Evolutionary conservation across 371 early-diverging fungal genomes (phyloP).

Genomic region (Mucor indicus): DNA sequence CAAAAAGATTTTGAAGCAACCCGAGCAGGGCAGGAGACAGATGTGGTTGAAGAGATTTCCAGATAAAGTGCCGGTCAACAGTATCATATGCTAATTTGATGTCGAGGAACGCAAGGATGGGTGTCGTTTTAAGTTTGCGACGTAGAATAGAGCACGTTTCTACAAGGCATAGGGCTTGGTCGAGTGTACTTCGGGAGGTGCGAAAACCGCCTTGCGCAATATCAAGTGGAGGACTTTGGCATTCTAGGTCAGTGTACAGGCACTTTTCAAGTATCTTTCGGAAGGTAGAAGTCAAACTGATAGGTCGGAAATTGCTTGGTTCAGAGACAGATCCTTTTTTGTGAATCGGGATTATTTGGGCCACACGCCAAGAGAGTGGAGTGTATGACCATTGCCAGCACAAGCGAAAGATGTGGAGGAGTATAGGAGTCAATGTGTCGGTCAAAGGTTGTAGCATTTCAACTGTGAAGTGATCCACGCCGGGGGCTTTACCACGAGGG

Average conservation of each 20-base stretch:
- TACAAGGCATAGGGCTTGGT: constrained; percentile 9
- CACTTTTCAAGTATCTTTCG: constrained; percentile 1
- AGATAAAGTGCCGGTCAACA: constrained; percentile 10
- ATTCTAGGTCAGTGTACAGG: not conserved
- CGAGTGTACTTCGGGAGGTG: not conserved
- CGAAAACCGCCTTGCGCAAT: constrained; percentile 23
- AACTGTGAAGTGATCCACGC: constrained; percentile 14
- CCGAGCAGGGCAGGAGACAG: not conserved
- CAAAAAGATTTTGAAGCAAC: constrained; percentile 8
- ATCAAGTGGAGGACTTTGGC: constrained; percentile 4
- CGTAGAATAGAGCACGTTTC: constrained; percentile 5
- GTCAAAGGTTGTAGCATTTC: constrained; percentile 22
- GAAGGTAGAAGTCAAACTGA: constrained; percentile 1
- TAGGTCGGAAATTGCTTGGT: constrained; percentile 4
- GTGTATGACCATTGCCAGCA: constrained; percentile 18
- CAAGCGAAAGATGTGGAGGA: constrained; percentile 2
- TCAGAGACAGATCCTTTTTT: constrained; percentile 5
- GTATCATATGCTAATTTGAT: constrained; percentile 26
- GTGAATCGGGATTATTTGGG: constrained; percentile 24
- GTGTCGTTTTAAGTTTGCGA: not conserved
- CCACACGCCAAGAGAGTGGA: constrained; percentile 17
- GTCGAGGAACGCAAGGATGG: constrained; percentile 13
- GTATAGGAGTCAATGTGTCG: not conserved
- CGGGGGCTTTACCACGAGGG: constrained; percentile 18
- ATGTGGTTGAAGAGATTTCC: not conserved